Base-by-base conservation (phyloP, 768 basidiomycete species). In the Tulasnella sp. region DNA sequence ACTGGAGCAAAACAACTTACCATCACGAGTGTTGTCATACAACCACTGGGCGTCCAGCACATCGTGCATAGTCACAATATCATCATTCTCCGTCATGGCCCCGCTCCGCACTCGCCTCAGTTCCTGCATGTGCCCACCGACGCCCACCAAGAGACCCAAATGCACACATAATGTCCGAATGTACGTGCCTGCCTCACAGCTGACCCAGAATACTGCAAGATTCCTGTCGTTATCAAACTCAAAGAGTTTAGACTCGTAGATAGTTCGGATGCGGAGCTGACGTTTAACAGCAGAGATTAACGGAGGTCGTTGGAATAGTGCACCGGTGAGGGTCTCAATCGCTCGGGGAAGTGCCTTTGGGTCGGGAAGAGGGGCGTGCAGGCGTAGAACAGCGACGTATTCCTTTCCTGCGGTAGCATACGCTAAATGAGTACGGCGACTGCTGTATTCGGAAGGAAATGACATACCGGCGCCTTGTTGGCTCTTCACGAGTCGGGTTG, bases 81-180 rank as follows among this genome's bases (percentile, higher is more conserved):
- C 93, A 69, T 98, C 95, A 70, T 90, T 93, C 75, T 99, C 96
- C 51, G 87, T 89, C 81, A 97, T 85, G 51, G 94, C 95, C 67
- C 96, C 96, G 69, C 86, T 90, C 64, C 96, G 77, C 13, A 98
- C 95, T 67, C 96, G 77, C 66, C 96, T 80, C 61, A 99, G 79
- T 71, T 99, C 96, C 74, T 99, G 95, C 96, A 99, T 99, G 73
- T 99, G 96, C n/a, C 94, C 96, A 23, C 96, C 96, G 27, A 98
- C 95, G 63, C 96, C 96, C 38, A 97, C 77, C 43, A 99, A 63
- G 53, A 99, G 78, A 61, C 96, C 96, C 56, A 99, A 75, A 73
- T 99, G 96, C 13, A 99, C 96, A 71, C 96, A 99, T 47, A 99
- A 79, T 1, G 96, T 99, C 70, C 96, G 86, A 65, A 78, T 78